Base-by-base conservation (phyloP, 1,284 basidiomycete species). In the Sporisorium iseilematis-ciliati region DNA sequence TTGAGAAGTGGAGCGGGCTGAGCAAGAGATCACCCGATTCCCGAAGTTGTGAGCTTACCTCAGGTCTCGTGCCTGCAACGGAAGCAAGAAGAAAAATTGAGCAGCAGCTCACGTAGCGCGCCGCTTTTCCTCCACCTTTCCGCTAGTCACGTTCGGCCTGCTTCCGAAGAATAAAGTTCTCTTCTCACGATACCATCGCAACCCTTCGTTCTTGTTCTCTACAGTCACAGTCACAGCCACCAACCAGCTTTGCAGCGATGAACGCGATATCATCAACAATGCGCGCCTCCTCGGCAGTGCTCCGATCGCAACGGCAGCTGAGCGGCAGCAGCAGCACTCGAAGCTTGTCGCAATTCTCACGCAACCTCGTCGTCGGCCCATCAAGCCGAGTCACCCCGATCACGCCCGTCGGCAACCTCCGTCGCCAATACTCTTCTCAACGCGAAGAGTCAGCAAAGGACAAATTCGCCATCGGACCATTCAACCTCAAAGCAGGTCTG, bases 401-500 rank as follows among this genome's bases (percentile, higher is more conserved):
- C 12, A 6, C 50, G 25, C 18, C 7, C 29, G 21, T 49, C 50
- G 21, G 23, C 26, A 46, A 49, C 29, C 0, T 48, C 16, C 26
- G 10, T 38, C 55, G 51, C 11, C 46, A 18, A 23, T 65, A 62
- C 33, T 56, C 70, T 1, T 69, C 66, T 14, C 62, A 65, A 38
- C 62, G 63, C 45, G 66, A 75, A 51, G 68, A 76, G 31, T 57
- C 58, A 20, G 70, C 70, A n/a, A 77, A 77, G 52, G 67, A 72
- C 52, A 68, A 57, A n/a, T 41, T 67, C 23, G 75, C 75, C 16
- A 56, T 75, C 7, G 76, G 76, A 11, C 92, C 94, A 3, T 97
- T 97, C 86, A 95, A 93, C 5, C 92, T 93, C 48, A 89, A 88
- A 67, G 91, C 95, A 0, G 94, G 93, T 0, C 90, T 88, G 0